phyloP scores from a whole-genome alignment of 345 rosid species.

The Hibiscus trionum region DNA sequence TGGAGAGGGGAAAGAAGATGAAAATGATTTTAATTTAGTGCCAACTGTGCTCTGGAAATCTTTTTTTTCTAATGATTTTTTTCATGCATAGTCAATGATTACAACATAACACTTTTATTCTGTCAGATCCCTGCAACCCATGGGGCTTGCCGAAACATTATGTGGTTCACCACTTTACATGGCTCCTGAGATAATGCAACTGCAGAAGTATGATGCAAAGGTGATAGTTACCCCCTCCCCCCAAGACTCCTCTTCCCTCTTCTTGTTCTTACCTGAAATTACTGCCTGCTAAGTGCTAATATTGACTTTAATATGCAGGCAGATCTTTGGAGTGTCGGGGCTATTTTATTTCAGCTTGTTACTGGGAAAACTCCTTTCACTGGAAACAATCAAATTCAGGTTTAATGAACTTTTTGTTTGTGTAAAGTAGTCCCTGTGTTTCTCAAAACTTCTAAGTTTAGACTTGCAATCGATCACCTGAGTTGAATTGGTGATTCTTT shows the following conservation, averaged over 20 bases:
- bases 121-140: slow-evolving; percentile 80
- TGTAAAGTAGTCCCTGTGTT: neutral
- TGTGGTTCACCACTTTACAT: slow-evolving; percentile 99
- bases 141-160: slow-evolving; percentile 90
- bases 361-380: slow-evolving; percentile 90
- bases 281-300: slow-evolving; percentile 34
- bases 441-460: neutral
- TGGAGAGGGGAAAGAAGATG: neutral
- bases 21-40: neutral
- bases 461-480: slow-evolving; percentile 7
- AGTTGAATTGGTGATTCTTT: neutral
- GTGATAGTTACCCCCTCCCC: slow-evolving; percentile 30
- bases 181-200: slow-evolving; percentile 99
- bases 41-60: neutral
- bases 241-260: neutral
- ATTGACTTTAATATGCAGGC: slow-evolving; percentile 60
- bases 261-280: neutral
- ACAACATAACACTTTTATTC: slow-evolving; percentile 12
- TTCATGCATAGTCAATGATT: slow-evolving; percentile 5
- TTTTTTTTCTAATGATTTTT: slow-evolving; percentile 15
- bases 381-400: slow-evolving; percentile 87
- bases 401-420: slow-evolving; percentile 17
- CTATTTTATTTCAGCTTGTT: slow-evolving; percentile 91
- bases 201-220: slow-evolving; percentile 97
- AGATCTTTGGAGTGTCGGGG: slow-evolving; percentile 99